Conservation (phyloP, 1,284 basidiomycete species). For the Entoloma clypeatum region DNA sequence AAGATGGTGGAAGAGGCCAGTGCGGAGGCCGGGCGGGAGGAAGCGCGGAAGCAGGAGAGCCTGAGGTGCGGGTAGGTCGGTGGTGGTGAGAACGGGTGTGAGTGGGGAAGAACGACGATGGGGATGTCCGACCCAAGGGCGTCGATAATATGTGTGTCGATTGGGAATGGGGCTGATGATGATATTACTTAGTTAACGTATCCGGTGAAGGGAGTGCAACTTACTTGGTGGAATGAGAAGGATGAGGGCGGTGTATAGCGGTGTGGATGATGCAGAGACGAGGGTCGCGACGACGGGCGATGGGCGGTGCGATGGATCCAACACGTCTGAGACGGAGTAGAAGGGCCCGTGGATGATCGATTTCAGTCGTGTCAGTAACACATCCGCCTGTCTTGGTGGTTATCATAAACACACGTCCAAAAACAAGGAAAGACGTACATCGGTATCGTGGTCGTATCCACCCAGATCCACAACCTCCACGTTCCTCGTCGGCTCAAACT, state of each 20-base stretch:
- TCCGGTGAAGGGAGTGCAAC: slow-evolving; percentile 14
- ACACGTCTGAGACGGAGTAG: slow-evolving; percentile 42
- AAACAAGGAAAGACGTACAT: slow-evolving; percentile 32
- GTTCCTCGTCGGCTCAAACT: too few relatives aligned
- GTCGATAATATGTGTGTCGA: slow-evolving; percentile 48
- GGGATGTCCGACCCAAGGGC: slow-evolving; percentile 53
- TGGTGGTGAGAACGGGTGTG: slow-evolving; percentile 29
- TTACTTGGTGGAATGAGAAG: slow-evolving; percentile 48
- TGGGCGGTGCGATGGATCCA: slow-evolving; percentile 48
- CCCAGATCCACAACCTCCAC: too few relatives aligned
- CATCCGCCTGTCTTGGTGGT: slow-evolving; percentile 24
- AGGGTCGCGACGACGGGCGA: slow-evolving; percentile 48
- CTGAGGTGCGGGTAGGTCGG: slow-evolving; percentile 17
- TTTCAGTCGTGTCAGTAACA: slow-evolving; percentile 34
- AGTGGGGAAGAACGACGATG: slow-evolving; percentile 49
- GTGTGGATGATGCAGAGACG: slow-evolving; percentile 49
- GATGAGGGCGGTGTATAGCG: slow-evolving; percentile 56
- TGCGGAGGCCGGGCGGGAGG: slow-evolving; percentile 48
- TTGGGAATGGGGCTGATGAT: slow-evolving; percentile 26
- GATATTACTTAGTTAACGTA: not conserved
- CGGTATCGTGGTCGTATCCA: too few relatives aligned
- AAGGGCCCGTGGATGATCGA: slow-evolving; percentile 56
- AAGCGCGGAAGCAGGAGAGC: slow-evolving; percentile 52
- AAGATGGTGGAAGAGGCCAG: slow-evolving; percentile 44
- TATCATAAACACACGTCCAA: slow-evolving; percentile 1